Evolutionary conservation across 345 rosid genomes (phyloP).

Genomic region (Eucalyptus shirleyi): DNA sequence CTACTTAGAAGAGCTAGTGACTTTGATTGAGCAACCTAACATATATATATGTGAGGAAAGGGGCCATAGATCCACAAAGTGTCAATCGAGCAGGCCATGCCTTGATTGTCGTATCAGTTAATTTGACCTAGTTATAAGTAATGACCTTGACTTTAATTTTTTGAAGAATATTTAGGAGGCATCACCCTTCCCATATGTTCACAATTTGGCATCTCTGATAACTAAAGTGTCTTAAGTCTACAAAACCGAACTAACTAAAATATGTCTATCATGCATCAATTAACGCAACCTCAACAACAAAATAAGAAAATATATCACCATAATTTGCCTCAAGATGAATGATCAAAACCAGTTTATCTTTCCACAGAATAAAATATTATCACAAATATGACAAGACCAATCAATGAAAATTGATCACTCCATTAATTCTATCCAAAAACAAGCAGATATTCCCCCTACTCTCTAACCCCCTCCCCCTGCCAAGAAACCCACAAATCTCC

Average conservation of each 20-base stretch:
- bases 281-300: background rate
- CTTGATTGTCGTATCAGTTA: background rate
- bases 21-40: background rate
- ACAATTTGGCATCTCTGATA: background rate
- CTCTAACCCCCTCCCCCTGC: background rate
- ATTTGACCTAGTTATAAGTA: background rate
- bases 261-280: background rate
- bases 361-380: background rate
- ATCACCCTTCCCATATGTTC: background rate
- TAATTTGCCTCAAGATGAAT: background rate
- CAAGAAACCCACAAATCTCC: background rate
- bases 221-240: background rate
- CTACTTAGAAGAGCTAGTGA: background rate
- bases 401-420: background rate
- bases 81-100: background rate
- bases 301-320: background rate
- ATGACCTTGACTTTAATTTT: background rate
- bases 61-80: background rate
- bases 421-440: background rate
- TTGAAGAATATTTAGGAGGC: background rate
- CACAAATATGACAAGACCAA: background rate
- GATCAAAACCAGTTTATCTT: background rate
- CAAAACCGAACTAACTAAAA: background rate
- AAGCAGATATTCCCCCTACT: background rate
- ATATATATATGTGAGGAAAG: background rate